These are phyloP conservation scores for Combretum micranthum DNA, from an alignment of 345 rosid species.

Conservation along the genomic window DNA sequence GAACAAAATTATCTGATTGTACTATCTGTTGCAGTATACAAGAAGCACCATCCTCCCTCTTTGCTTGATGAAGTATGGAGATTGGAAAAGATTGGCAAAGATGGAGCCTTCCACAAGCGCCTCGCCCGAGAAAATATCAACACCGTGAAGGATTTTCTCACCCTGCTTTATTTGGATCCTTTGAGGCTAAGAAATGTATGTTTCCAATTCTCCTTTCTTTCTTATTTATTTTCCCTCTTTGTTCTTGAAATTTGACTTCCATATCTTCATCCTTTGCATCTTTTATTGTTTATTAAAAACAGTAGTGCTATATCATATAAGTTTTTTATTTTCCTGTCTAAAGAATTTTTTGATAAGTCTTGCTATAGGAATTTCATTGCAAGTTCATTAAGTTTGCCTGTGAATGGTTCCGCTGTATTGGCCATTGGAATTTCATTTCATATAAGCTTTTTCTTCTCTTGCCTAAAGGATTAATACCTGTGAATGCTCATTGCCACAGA, in stretches of 20 bases:
- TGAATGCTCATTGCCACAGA: too few species aligned
- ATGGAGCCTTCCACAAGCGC: constrained; percentile 95
- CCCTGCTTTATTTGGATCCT: constrained; percentile 53
- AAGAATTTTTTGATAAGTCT: too few species aligned
- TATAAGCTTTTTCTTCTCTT: too few species aligned
- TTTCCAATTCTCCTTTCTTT: constrained; percentile 11
- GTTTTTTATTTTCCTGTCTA: too few species aligned
- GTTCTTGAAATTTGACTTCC: not conserved
- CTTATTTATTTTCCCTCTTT: not conserved
- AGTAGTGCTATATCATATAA: too few species aligned
- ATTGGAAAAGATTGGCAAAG: constrained; percentile 96
- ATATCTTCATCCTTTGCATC: not conserved
- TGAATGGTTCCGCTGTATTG: too few species aligned
- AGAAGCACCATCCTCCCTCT: constrained; percentile 92
- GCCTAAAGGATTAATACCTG: too few species aligned
- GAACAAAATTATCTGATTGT: not conserved
- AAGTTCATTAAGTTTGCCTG: too few species aligned
- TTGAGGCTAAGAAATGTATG: constrained; percentile 72
- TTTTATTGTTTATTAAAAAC: too few species aligned
- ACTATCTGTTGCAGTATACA: constrained; percentile 63
- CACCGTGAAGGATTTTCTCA: constrained; percentile 81
- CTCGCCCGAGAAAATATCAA: constrained; percentile 57
- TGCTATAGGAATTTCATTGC: too few species aligned
- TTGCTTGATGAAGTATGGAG: constrained; percentile 91
- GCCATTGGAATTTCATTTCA: too few species aligned